Evolutionary conservation across 371 early-diverging fungal species (phyloP), one percentile per base, ranked within the genome.

Genomic region (Mucor plumbeus): DNA sequence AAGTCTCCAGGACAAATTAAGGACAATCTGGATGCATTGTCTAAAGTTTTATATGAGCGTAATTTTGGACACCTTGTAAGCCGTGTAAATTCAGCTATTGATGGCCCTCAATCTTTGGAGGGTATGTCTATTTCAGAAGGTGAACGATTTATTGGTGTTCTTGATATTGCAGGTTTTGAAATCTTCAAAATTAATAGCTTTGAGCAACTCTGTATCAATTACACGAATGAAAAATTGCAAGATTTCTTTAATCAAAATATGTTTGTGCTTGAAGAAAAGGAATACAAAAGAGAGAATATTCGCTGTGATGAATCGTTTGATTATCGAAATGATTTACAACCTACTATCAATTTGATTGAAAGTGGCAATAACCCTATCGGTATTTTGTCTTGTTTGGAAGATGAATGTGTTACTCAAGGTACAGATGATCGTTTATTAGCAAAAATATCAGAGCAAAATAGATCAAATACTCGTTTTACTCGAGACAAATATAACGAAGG

Each of bases 191-290:
- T 85, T 64, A 99, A 99, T 82, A 92, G 94, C 70, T 99, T 99
- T 86, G 99, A 99, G 78, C 99, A 99, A 77, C 87, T 99, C 26
- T 98, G 97, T 77, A 99, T 99, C 85, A 99, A 99, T 83, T 99
- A 99, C 80, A 99, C 99, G 38, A 99, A 99, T 81, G 99, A 99
- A 78, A 95, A 95, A 69, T 90, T 99, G 14, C 99, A 99, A 79
- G 99, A 99, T 75, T 99, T 99, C 84, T 99, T 99, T 87, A 99
- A 99, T 83, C 99, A 99, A 81, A 96, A 99, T 76, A 99, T 99
- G 99, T 99, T 99, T 85, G 93, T 95, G 40, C 84, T 98, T 13
- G 99, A 99, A 82, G 99, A 99, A 77, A 97, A 98, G 76, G 98
- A 99, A 75, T 99, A 99, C 85, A 82, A 90, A 68, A 88, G 88